These are phyloP conservation scores for Dinochytrium kinnereticum DNA, from an alignment of 371 early-diverging fungal genomes.

Conservation along the genomic window DNA sequence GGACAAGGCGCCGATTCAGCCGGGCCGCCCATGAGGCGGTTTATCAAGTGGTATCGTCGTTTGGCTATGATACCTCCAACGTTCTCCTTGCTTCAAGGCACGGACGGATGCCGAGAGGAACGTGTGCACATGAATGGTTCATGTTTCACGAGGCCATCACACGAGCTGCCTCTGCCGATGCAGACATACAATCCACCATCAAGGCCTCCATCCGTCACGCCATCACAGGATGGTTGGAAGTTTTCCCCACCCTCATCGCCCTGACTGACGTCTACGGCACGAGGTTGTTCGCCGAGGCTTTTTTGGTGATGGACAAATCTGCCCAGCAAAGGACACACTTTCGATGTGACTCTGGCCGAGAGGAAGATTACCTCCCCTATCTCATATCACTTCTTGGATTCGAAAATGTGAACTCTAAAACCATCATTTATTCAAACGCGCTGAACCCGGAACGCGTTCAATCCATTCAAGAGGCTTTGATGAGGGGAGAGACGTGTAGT, in stretches of 20 bases:
- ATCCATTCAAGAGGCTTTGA: background rate
- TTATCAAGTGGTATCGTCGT: background rate
- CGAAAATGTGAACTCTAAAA: background rate
- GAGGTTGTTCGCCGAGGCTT: conserved; percentile 1
- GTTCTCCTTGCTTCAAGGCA: conserved; percentile 10
- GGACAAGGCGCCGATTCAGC: conserved; percentile 20
- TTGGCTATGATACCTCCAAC: conserved; percentile 11
- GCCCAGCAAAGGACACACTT: conserved; percentile 13
- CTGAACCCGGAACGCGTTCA: conserved; percentile 15
- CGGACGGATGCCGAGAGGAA: conserved; percentile 5
- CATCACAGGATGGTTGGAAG: conserved; percentile 15
- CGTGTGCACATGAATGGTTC: conserved; percentile 33
- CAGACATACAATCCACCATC: too few species aligned
- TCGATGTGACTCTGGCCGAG: conserved; percentile 26
- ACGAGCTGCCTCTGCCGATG: too few species aligned
- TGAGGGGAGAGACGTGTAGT: background rate
- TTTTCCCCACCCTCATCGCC: conserved; percentile 19
- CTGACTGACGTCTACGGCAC: conserved; percentile 26
- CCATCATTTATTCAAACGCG: conserved; percentile 25
- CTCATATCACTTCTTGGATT: background rate
- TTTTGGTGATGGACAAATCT: background rate
- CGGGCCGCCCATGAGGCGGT: conserved; percentile 4
- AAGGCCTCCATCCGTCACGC: background rate
- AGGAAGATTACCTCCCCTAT: conserved; percentile 7
- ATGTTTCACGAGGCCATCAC: conserved; percentile 23